Base-by-base conservation (phyloP, 179 eudicot species). In the Monotropa hypopitys region DNA sequence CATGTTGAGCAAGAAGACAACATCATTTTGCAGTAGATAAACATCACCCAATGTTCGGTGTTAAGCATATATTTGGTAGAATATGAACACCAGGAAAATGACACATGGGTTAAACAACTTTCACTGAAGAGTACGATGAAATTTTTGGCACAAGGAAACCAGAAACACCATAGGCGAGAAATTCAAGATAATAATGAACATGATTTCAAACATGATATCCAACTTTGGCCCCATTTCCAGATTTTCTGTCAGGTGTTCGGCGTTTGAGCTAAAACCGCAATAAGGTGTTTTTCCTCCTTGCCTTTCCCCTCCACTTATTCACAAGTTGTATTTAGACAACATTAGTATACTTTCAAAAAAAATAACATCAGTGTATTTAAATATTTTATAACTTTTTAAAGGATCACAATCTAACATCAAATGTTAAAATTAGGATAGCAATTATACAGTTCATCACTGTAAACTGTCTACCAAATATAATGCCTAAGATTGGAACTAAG, bases 1-100 rank as follows among this genome's bases (percentile, higher is more conserved):
- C 76, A 82, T 43, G 33, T 51, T 56, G 49, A 54, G 51, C 45
- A 83, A 51, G 13, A 82, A 56, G 45, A 75, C 4, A 62, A 51
- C 68, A 62, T 49, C 21, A 50, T 2, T 15, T 61, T 13, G 23
- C 76, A 73, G 73, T 45, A 50, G 40, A 61, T 3, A 63, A 43
- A 56, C 50, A 62, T 20, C 16, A 70, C 46, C 20, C 40, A 28
- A 32, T 33, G 46, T 51, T 20, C 35, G 42, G 33, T 66, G 40
- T 23, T 67, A 74, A 62, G 78, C 56, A 47, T 70, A 26, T 28
- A 28, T n/a, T 70, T 47, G 15, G 40, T 18, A 70, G 8, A 21
- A 57, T 75, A 23, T 59, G 21, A 38, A 42, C 43, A 63, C 46
- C 54, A 75, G 7, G 21, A 51, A 21, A 32, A 51, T 35, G 35